phyloP scores from a whole-genome alignment of 495 filamentous ascomycete genomes.

The Hapsidospora chrysogenum region DNA sequence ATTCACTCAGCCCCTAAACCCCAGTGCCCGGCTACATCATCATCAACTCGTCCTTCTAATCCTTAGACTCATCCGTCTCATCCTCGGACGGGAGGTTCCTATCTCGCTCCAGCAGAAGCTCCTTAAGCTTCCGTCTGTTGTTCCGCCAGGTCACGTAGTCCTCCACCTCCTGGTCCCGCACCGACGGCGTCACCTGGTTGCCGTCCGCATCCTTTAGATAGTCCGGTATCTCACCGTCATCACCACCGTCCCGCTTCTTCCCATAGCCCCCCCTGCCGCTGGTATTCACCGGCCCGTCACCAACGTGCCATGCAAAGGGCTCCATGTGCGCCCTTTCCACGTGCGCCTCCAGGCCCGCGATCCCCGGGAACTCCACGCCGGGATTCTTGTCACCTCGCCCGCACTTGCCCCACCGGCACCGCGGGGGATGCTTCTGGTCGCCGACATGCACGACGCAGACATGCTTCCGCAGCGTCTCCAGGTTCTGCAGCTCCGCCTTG shows the following conservation, averaged over 20 bases:
- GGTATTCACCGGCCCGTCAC: slow-evolving; percentile 39
- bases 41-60: slow-evolving; percentile 10
- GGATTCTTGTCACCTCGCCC: not conserved
- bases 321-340: slow-evolving; percentile 41
- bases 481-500: slow-evolving; percentile 54
- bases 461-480: slow-evolving; percentile 53
- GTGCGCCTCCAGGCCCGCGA: slow-evolving; percentile 39
- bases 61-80: too few relatives aligned
- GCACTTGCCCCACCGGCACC: slow-evolving; percentile 22
- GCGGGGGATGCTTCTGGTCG: slow-evolving; percentile 2
- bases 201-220: slow-evolving; percentile 23
- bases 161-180: slow-evolving; percentile 18
- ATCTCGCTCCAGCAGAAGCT: slow-evolving; percentile 12
- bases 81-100: slow-evolving; percentile 25
- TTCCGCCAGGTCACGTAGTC: slow-evolving; percentile 17
- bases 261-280: not conserved
- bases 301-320: slow-evolving; percentile 43
- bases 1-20: not conserved
- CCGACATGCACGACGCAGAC: slow-evolving; percentile 36
- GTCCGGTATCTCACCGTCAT: slow-evolving; percentile 10
- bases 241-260: not conserved
- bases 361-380: slow-evolving; percentile 7
- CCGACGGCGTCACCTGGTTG: slow-evolving; percentile 26
- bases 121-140: slow-evolving; percentile 14
- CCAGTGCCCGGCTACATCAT: not conserved